phyloP scores from a whole-genome alignment of 2,329 filamentous ascomycete genomes.

The Neospermospora avenae region DNA sequence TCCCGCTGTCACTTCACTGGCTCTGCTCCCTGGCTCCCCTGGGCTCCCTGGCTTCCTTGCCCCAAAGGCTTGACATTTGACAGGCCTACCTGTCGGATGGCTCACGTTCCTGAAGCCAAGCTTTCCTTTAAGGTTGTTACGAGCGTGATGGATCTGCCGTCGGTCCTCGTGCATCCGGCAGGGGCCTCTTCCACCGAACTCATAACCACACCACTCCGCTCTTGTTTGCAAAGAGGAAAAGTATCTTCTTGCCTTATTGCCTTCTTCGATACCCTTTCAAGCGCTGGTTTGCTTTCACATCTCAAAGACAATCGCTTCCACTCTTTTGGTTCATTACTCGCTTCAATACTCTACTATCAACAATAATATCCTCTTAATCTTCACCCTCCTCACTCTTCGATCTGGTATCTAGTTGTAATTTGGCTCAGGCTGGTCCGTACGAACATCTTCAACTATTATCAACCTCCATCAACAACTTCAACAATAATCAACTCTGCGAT shows the following conservation, averaged over 20 bases:
- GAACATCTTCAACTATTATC: slow-evolving; percentile 17
- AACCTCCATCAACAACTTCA: background rate
- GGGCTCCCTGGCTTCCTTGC: slow-evolving; percentile 7
- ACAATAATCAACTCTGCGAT: background rate
- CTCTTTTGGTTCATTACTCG: slow-evolving; percentile 24
- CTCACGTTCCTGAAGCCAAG: slow-evolving; percentile 23
- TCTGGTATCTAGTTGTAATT: slow-evolving; percentile 22
- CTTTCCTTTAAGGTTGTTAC: slow-evolving; percentile 22
- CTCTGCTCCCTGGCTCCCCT: slow-evolving; percentile 8
- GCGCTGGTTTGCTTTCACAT: slow-evolving; percentile 36
- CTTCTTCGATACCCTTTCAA: slow-evolving; percentile 26
- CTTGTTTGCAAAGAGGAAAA: slow-evolving; percentile 14
- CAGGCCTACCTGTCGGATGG: slow-evolving; percentile 23
- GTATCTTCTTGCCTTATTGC: slow-evolving; percentile 18
- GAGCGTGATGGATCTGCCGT: slow-evolving; percentile 15
- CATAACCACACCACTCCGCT: slow-evolving; percentile 22
- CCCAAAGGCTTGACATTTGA: background rate
- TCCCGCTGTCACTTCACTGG: background rate
- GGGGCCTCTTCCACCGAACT: background rate
- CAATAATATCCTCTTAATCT: slow-evolving; percentile 24
- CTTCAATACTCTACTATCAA: background rate
- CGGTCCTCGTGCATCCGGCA: slow-evolving; percentile 27
- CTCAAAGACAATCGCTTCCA: slow-evolving; percentile 29
- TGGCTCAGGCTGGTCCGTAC: slow-evolving; percentile 34
- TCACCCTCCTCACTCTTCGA: background rate